Base-by-base conservation (phyloP, 2,329 filamentous ascomycete species). In the Penicillium thymicola region DNA sequence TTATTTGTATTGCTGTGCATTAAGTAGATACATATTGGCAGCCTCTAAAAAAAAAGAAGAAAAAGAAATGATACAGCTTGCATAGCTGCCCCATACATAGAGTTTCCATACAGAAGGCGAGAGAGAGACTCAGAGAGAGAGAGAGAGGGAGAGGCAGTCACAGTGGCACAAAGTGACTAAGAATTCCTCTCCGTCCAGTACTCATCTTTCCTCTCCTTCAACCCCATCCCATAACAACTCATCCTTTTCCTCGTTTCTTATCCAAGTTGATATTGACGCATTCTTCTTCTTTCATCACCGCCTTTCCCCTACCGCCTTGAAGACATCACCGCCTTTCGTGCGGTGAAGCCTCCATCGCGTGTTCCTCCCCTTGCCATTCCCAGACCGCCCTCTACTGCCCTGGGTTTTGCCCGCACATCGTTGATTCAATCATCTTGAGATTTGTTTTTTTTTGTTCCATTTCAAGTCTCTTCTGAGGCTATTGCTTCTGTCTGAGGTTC, bases 241-340 rank as follows among this genome's bases (percentile, higher is more conserved):
- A 43, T 38, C 37, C 45, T 37, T 49, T 52, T 36, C 41, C 23
- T 52, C 30, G 14, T 40, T 44, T 54, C 38, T 23, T 34, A 38
- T 53, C 42, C 30, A 42, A 41, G 25, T 46, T 57, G 48, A 41
- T 53, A 45, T 32, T 52, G 49, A 51, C 40, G 13, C 9, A 44
- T 36, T 25, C 30, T 46, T 44, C 13, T 51, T 51, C 28, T 36
- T 28, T 34, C 49, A 62, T 65, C 63, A 64, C 63, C 63, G 62
- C 63, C 63, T 65, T 62, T 64, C 48, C 45, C 55, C 66, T 63
- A 52, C 51, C 51, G 40, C 41, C 48, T 38, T 55, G 47, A 32
- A 41, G 32, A 52, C 63, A 72, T 72, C 70, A 72, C 70, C 70
- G 70, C 70, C 70, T 72, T 71, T 65, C 61, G 65, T 73, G 70